Base-by-base conservation (phyloP, 2,329 filamentous ascomycete species). In the Xylariomycetidae sp. region DNA sequence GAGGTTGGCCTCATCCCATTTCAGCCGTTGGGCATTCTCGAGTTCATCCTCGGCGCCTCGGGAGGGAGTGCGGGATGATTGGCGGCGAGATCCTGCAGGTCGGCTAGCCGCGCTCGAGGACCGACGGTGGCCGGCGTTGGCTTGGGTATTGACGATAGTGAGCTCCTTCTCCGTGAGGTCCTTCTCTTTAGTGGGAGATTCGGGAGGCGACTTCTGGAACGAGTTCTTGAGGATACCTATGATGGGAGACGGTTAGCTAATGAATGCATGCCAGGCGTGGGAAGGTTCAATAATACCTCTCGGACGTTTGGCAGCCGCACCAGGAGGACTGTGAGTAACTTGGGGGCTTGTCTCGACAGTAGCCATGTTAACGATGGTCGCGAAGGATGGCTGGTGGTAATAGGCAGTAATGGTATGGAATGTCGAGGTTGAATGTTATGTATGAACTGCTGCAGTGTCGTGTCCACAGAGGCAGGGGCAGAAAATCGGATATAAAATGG, bases 1-100 rank as follows among this genome's bases (percentile, higher is more conserved):
- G 19, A 98, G 75, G 57, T 98, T 98, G 28, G 87, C 92, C 68
- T 98, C 92, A 61, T 98, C 92, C 92, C 92, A 98, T 67, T 96
- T 95, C 48, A 98, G 72, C 42, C 88, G 82, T 43, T 85, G 83
- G 38, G 76, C 81, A 37, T 70, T 72, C 30, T 79, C 74, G 13
- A 69, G 59, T 26, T 74, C 68, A 28, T 67, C 61, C 15, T 68
- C 65, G 33, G 56, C 61, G 38, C 53, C 58, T 41, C 69, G 62
- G 36, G 67, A 66, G 30, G 64, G 59, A 39, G 67, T 62, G 41
- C 63, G 63, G 38, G 61, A 64, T 1, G 85, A 89, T 45, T 82
- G 82, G 31, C 87, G 82, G 35, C 88, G 83, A n/a, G 81, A 84
- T 7, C 77, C 72, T 6, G 59, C 49, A 18, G 73, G 74, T 5